These are phyloP conservation scores for Hura crepitans DNA, from an alignment of 441 rosid genomes.

Conservation along the genomic window DNA sequence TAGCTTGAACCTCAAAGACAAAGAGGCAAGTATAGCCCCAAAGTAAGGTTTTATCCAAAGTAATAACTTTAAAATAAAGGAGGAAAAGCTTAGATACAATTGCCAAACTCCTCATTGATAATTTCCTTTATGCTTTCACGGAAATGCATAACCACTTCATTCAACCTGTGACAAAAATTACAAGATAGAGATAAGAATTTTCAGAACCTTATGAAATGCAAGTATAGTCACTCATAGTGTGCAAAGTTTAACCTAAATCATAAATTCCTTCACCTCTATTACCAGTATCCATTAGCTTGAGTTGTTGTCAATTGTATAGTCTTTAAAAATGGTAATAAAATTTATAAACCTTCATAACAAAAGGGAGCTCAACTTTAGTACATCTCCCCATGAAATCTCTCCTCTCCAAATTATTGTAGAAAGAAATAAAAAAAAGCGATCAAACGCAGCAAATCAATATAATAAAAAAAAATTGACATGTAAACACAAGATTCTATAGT, in stretches of 20 bases:
- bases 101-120: constrained; percentile 90
- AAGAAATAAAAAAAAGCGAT: neutral
- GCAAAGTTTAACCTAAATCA: neutral
- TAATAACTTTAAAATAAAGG: neutral
- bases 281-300: neutral
- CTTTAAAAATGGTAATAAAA: neutral
- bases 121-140: constrained; percentile 96
- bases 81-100: constrained; percentile 69
- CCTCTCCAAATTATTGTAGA: neutral
- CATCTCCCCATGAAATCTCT: neutral
- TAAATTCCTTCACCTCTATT: neutral
- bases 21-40: neutral
- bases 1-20: constrained; percentile 10
- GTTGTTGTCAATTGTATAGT: neutral
- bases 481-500: constrained; percentile 68
- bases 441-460: neutral
- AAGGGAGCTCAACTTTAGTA: neutral
- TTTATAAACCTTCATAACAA: neutral
- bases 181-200: too few relatives aligned
- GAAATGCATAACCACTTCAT: constrained; percentile 94
- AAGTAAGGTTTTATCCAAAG: neutral
- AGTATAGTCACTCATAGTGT: neutral
- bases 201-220: too few relatives aligned
- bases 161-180: constrained; percentile 49
- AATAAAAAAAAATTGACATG: neutral